Conservation (phyloP, 108 stramenopile species). For the Chaetoceros tenuissimus region DNA sequence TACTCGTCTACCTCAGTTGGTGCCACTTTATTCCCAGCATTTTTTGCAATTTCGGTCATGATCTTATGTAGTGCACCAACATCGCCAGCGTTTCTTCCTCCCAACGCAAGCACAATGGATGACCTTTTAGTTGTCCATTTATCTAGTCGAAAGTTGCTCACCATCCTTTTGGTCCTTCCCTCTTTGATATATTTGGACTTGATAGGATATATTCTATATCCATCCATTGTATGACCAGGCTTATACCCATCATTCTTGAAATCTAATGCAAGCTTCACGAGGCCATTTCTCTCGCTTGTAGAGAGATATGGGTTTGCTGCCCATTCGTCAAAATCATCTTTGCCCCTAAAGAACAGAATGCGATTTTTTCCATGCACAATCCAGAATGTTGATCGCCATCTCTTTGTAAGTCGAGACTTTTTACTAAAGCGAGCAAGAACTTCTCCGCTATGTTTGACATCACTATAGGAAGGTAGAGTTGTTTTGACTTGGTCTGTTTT, state of each 20-base stretch:
- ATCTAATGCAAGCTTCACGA: conserved; percentile 81
- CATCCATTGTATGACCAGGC: conserved; percentile 3
- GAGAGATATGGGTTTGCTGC: conserved; percentile 82
- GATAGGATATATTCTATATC: neutral
- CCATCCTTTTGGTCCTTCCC: neutral
- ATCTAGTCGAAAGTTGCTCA: neutral
- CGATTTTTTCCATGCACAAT: conserved; percentile 70
- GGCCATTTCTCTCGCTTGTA: conserved; percentile 52
- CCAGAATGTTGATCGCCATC: conserved; percentile 89
- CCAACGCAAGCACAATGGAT: neutral
- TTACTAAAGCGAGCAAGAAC: neutral
- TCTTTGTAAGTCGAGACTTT: conserved; percentile 41
- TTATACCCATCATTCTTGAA: conserved; percentile 85
- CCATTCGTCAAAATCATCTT: conserved; percentile 80
- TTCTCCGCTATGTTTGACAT: neutral
- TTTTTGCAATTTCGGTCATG: neutral
- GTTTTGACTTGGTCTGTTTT: neutral
- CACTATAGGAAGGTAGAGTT: neutral
- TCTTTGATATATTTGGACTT: neutral
- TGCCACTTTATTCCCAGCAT: neutral
- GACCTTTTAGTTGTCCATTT: neutral
- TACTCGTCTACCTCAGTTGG: too few species aligned
- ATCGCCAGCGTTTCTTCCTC: neutral
- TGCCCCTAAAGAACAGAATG: conserved; percentile 67
- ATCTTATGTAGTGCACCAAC: neutral